Percentiles rank a stretch among this genome's conserved stretches.
Conservation (phyloP, 345 rosid species). For the Arabidopsis suecica region DNA sequence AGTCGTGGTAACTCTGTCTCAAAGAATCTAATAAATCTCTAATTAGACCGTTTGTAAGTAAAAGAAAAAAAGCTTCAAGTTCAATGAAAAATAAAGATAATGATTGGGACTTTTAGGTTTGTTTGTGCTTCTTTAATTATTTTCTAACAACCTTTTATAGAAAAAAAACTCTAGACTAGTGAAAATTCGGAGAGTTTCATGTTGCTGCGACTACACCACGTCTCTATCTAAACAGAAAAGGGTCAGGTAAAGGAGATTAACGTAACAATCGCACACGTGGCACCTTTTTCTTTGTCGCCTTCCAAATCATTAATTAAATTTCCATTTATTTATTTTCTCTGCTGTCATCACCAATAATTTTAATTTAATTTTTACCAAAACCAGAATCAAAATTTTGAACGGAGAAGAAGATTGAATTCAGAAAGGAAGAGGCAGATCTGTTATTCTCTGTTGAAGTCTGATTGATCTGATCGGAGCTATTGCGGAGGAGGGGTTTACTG, state of each 20-base stretch:
- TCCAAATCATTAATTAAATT: slow-evolving; percentile 34
- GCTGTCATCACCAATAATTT: slow-evolving; percentile 27
- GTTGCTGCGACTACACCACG: slow-evolving; percentile 18
- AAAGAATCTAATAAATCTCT: neutral
- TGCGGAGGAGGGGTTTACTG: neutral
- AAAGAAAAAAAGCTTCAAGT: neutral
- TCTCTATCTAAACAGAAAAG: slow-evolving; percentile 36
- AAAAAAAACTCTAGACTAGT: neutral
- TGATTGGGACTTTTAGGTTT: slow-evolving; percentile 5
- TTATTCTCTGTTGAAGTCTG: neutral
- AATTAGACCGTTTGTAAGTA: neutral
- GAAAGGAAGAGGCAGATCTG: slow-evolving; percentile 35
- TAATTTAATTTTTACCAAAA: slow-evolving; percentile 11
- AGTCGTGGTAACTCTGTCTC: neutral
- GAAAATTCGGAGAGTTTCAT: neutral
- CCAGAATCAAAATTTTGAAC: slow-evolving; percentile 1
- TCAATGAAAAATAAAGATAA: neutral
- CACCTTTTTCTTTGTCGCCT: slow-evolving; percentile 46
- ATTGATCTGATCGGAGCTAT: slow-evolving; percentile 30
- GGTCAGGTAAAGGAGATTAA: neutral
- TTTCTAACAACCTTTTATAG: neutral
- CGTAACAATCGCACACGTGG: slow-evolving; percentile 16
- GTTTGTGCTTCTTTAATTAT: neutral
- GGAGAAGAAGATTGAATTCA: slow-evolving; percentile 18
- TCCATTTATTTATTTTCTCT: neutral